phyloP scores from a whole-genome alignment of 2,329 filamentous ascomycete species.

The Lachnellula hyalina region DNA sequence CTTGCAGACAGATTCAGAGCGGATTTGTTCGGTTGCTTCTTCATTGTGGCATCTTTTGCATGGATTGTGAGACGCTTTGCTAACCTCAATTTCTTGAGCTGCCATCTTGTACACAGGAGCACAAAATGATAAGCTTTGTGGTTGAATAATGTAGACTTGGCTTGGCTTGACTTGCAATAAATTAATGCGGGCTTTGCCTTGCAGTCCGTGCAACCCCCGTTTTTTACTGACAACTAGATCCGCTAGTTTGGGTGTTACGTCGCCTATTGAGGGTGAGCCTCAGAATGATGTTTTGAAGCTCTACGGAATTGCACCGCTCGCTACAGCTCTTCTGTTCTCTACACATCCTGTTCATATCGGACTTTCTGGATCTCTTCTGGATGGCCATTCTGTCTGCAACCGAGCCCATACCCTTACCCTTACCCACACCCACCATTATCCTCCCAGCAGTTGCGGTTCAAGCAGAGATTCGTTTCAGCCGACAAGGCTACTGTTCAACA shows the following conservation, averaged over 20 bases:
- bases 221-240: constrained; percentile 11
- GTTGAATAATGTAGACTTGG: neutral
- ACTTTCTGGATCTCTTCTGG: constrained; percentile 7
- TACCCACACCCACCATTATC: neutral
- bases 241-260: constrained; percentile 13
- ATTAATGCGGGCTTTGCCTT: constrained; percentile 14
- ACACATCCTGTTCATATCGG: neutral
- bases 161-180: neutral
- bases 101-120: neutral
- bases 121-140: neutral
- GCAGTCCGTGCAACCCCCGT: constrained; percentile 1
- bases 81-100: neutral
- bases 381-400: constrained; percentile 16
- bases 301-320: neutral
- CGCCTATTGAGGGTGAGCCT: constrained; percentile 6
- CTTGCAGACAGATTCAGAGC: constrained; percentile 31
- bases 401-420: neutral
- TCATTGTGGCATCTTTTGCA: constrained; percentile 29
- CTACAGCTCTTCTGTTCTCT: neutral
- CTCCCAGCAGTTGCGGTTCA: neutral
- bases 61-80: constrained; percentile 1
- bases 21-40: constrained; percentile 27
- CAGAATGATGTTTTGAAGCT: neutral
- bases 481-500: constrained; percentile 34
- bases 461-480: constrained; percentile 1